phyloP scores from a whole-genome alignment of 176 grass and related monocot species.

The Rhynchospora breviuscula region DNA sequence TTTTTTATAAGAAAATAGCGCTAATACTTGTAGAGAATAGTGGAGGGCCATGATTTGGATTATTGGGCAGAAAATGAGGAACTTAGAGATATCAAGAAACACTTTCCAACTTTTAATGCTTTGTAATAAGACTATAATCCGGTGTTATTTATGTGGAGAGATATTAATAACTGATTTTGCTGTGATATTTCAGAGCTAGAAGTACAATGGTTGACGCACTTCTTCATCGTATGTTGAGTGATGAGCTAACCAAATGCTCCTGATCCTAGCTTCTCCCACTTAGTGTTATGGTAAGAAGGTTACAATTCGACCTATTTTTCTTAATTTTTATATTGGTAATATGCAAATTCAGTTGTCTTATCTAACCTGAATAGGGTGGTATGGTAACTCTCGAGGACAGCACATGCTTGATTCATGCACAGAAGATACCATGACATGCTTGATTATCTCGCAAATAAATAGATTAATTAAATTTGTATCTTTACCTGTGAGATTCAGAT shows the following conservation, averaged over 20 bases:
- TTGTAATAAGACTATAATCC: neutral
- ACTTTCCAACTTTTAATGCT: neutral
- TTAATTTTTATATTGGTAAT: conserved; percentile 17
- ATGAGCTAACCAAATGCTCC: conserved; percentile 58
- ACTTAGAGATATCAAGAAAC: neutral
- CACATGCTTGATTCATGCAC: neutral
- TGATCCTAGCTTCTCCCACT: conserved; percentile 30
- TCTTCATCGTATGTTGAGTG: conserved; percentile 84
- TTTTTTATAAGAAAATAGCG: neutral
- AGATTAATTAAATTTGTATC: neutral
- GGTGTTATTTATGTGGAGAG: neutral
- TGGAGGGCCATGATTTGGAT: neutral
- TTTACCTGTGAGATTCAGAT: neutral
- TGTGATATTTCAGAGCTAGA: conserved; percentile 51
- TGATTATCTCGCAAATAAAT: neutral
- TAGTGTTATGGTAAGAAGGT: conserved; percentile 24
- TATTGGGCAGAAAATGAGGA: neutral
- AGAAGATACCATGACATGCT: neutral
- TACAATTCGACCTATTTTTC: conserved; percentile 5
- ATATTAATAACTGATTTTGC: conserved; percentile 10
- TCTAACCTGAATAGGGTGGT: neutral
- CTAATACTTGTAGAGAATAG: neutral
- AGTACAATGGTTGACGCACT: conserved; percentile 76
- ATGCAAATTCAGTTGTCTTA: conserved; percentile 4
- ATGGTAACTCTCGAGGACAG: neutral